These are phyloP conservation scores for Leucaena leucocephala DNA, from an alignment of 306 rosid species.

Conservation along the genomic window DNA sequence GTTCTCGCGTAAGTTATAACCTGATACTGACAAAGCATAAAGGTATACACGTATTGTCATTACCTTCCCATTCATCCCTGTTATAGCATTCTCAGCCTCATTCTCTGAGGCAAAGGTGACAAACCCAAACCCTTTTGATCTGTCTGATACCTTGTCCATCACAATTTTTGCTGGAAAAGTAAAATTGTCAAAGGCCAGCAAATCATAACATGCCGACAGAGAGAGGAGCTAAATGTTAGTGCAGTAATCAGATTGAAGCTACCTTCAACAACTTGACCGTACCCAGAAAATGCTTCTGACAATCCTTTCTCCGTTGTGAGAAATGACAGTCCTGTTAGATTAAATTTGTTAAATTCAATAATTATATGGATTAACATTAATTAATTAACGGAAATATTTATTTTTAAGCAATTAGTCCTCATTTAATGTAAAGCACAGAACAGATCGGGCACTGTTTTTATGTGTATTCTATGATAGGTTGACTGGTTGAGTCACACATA, in stretches of 20 bases:
- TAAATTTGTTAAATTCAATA: background rate
- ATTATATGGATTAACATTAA: background rate
- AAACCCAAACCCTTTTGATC: constrained; percentile 91
- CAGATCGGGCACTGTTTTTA: background rate
- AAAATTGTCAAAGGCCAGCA: constrained; percentile 33
- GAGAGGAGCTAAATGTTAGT: constrained; percentile 21
- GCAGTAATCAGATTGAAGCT: constrained; percentile 29
- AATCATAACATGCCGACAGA: constrained; percentile 3
- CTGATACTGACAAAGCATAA: background rate
- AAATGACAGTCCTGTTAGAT: constrained; percentile 68
- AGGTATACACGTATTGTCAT: background rate
- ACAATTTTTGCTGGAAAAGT: constrained; percentile 72
- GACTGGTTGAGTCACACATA: background rate
- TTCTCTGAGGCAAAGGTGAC: constrained; percentile 83
- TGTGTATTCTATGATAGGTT: background rate
- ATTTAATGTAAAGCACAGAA: background rate
- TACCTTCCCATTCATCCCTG: constrained; percentile 88
- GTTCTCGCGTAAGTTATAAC: constrained; percentile 5
- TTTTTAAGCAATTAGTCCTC: background rate
- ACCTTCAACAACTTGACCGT: constrained; percentile 93
- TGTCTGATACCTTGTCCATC: constrained; percentile 68
- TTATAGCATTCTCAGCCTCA: constrained; percentile 75
- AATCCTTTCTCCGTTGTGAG: constrained; percentile 69
- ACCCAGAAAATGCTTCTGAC: constrained; percentile 74
- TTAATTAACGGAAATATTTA: background rate